Evolutionary conservation across 1,284 basidiomycete genomes (phyloP).

Genomic region (Thelephora terrestris): DNA sequence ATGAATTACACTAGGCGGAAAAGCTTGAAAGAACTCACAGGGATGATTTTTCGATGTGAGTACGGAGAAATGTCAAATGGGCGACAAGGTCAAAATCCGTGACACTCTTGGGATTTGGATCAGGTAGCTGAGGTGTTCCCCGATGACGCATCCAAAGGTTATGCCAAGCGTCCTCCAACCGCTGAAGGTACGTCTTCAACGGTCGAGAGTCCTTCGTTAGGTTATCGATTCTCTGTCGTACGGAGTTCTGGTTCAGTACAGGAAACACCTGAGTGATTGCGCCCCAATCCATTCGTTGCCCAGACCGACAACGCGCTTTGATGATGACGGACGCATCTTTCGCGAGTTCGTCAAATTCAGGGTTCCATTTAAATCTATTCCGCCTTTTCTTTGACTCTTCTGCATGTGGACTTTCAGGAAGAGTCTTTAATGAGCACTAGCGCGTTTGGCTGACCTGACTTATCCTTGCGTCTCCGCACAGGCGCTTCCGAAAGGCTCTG

Average conservation of each 20-base stretch:
- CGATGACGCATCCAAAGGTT: constrained; percentile 66
- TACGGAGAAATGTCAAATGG: constrained; percentile 74
- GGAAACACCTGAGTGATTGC: constrained; percentile 75
- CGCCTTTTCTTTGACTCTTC: constrained; percentile 30
- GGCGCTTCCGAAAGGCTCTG: constrained; percentile 29
- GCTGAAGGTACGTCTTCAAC: constrained; percentile 57
- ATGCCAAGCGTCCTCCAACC: constrained; percentile 77
- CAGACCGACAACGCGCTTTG: constrained; percentile 58
- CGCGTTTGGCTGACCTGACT: not conserved
- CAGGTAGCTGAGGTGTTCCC: constrained; percentile 57
- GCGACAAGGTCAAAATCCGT: constrained; percentile 67
- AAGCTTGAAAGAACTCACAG: constrained; percentile 44
- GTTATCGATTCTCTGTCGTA: constrained; percentile 47
- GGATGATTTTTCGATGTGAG: constrained; percentile 74
- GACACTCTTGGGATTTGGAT: constrained; percentile 57
- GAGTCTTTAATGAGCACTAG: not conserved
- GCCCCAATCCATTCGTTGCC: constrained; percentile 54
- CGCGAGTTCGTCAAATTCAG: constrained; percentile 79
- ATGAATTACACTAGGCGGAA: constrained; percentile 4
- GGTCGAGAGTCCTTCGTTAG: constrained; percentile 2
- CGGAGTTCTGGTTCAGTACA: constrained; percentile 53
- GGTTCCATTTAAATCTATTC: constrained; percentile 72
- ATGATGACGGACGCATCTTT: constrained; percentile 80
- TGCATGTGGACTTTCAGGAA: not conserved
- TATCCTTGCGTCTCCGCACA: constrained; percentile 28